These are phyloP conservation scores for Botryotinia calthae DNA, from an alignment of 2,329 filamentous ascomycete species.

Conservation along the genomic window DNA sequence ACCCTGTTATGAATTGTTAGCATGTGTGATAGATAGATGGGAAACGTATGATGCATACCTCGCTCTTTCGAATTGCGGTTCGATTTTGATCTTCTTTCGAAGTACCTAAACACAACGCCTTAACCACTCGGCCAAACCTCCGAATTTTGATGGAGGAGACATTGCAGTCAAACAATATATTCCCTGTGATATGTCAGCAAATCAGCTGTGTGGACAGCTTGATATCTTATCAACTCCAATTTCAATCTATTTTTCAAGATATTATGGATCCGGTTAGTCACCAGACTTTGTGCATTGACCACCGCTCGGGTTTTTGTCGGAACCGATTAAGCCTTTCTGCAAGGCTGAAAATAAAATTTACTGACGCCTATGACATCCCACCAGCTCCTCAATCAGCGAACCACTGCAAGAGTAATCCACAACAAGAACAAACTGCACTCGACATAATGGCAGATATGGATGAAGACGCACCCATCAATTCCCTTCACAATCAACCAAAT, in stretches of 20 bases:
- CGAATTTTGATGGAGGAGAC: slow-evolving; percentile 14
- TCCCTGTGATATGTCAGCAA: accelerated
- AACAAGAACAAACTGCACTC: not conserved
- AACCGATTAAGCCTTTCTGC: slow-evolving; percentile 22
- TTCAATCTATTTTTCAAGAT: not conserved
- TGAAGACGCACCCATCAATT: slow-evolving; percentile 38
- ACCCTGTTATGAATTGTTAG: slow-evolving; percentile 35
- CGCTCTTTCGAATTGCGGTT: slow-evolving; percentile 45
- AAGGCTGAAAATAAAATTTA: slow-evolving; percentile 27
- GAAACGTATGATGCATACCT: too few relatives aligned
- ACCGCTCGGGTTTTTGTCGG: not conserved
- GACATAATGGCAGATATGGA: slow-evolving; percentile 35
- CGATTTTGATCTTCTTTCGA: slow-evolving; percentile 28
- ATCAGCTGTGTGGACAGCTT: not conserved
- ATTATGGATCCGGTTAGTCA: not conserved
- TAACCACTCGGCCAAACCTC: slow-evolving; percentile 55
- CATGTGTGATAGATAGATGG: too few relatives aligned
- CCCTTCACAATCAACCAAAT: slow-evolving; percentile 28
- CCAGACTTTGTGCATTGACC: not conserved
- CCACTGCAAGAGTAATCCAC: not conserved
- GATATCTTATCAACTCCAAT: not conserved
- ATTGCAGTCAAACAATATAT: too few relatives aligned
- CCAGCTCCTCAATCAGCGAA: not conserved
- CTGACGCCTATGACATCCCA: not conserved
- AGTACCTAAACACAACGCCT: slow-evolving; percentile 54